phyloP scores from a whole-genome alignment of 106 monocot genomes.

The Hemerocallis citrina region DNA sequence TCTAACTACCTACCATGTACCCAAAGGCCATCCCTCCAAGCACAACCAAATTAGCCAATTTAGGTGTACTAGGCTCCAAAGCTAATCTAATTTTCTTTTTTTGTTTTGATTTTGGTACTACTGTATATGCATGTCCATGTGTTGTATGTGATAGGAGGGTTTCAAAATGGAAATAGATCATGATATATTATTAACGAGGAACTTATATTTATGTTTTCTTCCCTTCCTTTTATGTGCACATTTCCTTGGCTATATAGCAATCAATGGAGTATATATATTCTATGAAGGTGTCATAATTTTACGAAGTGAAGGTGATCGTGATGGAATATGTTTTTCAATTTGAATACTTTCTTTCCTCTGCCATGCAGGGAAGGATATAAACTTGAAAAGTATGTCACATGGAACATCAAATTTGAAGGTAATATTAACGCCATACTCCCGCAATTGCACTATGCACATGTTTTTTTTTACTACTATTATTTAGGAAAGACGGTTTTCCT shows the following conservation, averaged over 20 bases:
- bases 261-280: no score
- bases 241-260: not conserved
- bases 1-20: slow-evolving; percentile 18
- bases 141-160: slow-evolving; percentile 7
- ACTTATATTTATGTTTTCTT: not conserved
- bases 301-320: no score
- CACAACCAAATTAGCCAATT: slow-evolving; percentile 7
- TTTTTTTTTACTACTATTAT: no score
- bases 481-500: no score
- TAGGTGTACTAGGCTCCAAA: not conserved
- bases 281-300: no score
- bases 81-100: not conserved
- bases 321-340: not conserved
- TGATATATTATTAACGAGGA: not conserved
- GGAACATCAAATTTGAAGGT: not conserved
- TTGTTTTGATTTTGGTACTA: no score
- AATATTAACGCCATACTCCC: not conserved
- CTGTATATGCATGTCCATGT: slow-evolving; percentile 4
- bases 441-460: not conserved
- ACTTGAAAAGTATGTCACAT: not conserved
- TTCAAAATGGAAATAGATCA: not conserved
- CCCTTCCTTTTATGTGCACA: not conserved
- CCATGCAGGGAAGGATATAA: slow-evolving; percentile 11
- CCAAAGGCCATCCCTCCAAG: slow-evolving; percentile 24
- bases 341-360: not conserved